Evolutionary conservation across 2,329 filamentous ascomycete species (phyloP), one percentile per base, ranked within the genome.

Genomic region (Sporothrix mexicana): DNA sequence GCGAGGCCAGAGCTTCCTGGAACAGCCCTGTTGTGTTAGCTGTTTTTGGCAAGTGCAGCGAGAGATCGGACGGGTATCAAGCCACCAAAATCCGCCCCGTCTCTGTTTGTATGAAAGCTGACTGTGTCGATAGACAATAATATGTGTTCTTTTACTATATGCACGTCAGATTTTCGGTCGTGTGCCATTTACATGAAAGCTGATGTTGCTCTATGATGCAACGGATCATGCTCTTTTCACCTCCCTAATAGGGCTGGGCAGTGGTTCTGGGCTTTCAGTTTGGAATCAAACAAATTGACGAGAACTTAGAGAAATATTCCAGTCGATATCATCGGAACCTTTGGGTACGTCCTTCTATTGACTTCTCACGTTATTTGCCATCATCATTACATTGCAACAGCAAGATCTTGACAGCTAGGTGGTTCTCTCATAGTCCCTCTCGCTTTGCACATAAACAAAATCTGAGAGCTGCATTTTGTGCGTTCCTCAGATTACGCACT

Each of bases 41-140:
- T 64, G 20, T 47, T 64, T 64, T 20, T 64, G 41, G 61, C 41
- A 64, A 62, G 59, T 23, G 59, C 36, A 64, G 59, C 43, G 17
- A 62, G n/a, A 23, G 61, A 64, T 25, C 20, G 20, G 10, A 43
- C 41, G 41, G 59, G 20, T 15, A 47, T 25, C 36, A 66, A 66
- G 61, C 61, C 61, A 47, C 41, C 57, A 36, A 59, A 62, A 17
- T 17, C 25, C 55, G 36, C 43, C 36, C n/a, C 15, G 10, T n/a
- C 55, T n/a, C 23, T 1, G 59, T 36, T 45, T 64, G 36, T 64
- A 13, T 15, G 36, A 45, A 41, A 36, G 41, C 15, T 20, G 51
- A 12, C 17, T 17, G 13, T 59, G 1, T 36, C 5, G 9, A 59
- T 30, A 36, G 25, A 15, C 8, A n/a, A 36, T 36, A 17, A 6